Conservation (phyloP, 164 flowering plant species). For the Litsea cubeba region DNA sequence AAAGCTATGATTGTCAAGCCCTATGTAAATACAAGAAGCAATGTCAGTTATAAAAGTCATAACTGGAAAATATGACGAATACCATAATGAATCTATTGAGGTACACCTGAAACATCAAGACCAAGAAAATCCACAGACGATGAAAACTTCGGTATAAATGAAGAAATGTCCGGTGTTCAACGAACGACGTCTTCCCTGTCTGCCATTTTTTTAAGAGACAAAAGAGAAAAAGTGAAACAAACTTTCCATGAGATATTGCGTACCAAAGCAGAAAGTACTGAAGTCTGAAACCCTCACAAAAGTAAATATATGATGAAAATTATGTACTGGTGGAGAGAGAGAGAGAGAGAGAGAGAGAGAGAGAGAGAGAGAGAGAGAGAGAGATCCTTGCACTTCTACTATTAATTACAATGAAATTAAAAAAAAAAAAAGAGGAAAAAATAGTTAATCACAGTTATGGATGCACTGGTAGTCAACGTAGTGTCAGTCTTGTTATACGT, state of each 20-base stretch:
- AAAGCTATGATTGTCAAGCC: slow-evolving; percentile 83
- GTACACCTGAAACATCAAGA: slow-evolving; percentile 85
- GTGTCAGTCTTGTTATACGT: background rate
- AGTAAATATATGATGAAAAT: background rate
- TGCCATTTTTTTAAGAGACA: slow-evolving; percentile 22
- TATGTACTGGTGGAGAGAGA: too few relatives aligned
- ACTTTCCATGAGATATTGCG: background rate
- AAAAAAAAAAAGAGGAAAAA: background rate
- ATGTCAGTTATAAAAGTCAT: background rate
- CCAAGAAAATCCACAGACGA: slow-evolving; percentile 92
- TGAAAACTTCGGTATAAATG: slow-evolving; percentile 96
- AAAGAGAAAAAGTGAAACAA: background rate
- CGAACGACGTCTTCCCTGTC: slow-evolving; percentile 92
- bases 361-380: too few relatives aligned
- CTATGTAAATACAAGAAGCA: slow-evolving; percentile 26
- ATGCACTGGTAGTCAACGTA: background rate
- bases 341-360: too few relatives aligned
- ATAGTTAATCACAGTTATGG: background rate
- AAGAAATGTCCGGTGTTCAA: slow-evolving; percentile 94
- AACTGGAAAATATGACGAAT: background rate
- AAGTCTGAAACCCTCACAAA: background rate
- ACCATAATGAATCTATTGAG: background rate
- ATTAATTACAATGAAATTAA: background rate
- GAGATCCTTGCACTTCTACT: background rate
- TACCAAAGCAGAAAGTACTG: background rate